phyloP scores from a whole-genome alignment of 1,284 basidiomycete species.

The Ustilago curta region DNA sequence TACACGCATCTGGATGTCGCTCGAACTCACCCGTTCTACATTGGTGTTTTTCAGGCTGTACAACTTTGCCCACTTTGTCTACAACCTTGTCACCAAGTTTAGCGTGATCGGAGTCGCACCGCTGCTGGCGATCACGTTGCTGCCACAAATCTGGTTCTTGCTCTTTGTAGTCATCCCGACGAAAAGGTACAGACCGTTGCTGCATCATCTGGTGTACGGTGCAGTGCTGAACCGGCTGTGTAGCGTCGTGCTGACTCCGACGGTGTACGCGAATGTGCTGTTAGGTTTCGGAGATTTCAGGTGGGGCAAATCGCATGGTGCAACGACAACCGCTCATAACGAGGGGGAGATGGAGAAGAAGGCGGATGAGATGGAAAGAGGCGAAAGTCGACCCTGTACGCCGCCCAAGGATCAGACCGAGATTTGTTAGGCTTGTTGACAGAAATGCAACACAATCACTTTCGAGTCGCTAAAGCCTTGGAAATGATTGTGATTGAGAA shows the following conservation, averaged over 20 bases:
- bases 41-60: constrained; percentile 36
- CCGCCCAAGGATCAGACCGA: constrained; percentile 31
- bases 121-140: constrained; percentile 26
- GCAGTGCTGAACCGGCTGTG: constrained; percentile 23
- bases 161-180: constrained; percentile 21
- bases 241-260: constrained; percentile 30
- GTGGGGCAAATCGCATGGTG: constrained; percentile 36
- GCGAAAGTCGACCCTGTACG: constrained; percentile 9
- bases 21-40: constrained; percentile 25
- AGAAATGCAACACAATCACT: neutral
- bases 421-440: neutral
- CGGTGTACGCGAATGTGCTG: constrained; percentile 35
- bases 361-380: constrained; percentile 20
- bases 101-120: constrained; percentile 21
- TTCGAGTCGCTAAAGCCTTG: too few species aligned
- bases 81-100: constrained; percentile 28
- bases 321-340: constrained; percentile 18
- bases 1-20: constrained; percentile 32
- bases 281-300: constrained; percentile 34
- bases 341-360: constrained; percentile 1
- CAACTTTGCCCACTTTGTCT: constrained; percentile 38
- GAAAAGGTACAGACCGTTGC: constrained; percentile 18
- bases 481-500: neutral
- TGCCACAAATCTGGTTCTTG: constrained; percentile 42
- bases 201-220: constrained; percentile 28